A percentile compares a stretch with the other conserved stretches of the same genome.
phyloP scores from a whole-genome alignment of 2,329 filamentous ascomycete species.

The Verticillium albo-atrum region DNA sequence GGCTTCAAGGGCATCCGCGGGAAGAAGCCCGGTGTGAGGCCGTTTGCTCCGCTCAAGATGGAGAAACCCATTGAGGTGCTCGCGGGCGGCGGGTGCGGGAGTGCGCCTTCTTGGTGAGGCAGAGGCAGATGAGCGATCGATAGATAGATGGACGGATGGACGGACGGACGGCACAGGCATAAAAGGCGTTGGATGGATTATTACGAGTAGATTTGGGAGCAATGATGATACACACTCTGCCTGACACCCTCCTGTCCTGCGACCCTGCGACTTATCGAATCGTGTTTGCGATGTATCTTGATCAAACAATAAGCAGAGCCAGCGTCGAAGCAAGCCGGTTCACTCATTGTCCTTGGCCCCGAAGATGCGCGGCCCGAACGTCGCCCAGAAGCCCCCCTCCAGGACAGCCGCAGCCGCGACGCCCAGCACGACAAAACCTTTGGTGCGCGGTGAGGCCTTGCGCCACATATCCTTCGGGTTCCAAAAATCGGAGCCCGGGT shows the following conservation, averaged over 20 bases:
- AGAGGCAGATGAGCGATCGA: not conserved
- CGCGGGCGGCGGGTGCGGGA: constrained; percentile 34
- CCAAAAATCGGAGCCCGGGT: not conserved
- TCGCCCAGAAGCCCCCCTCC: not conserved
- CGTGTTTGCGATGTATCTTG: too few species aligned
- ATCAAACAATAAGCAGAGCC: too few species aligned
- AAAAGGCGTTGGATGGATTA: not conserved
- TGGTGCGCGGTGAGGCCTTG: not conserved
- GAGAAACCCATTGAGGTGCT: constrained; percentile 32
- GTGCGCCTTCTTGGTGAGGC: constrained; percentile 41
- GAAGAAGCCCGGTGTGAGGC: constrained; percentile 35
- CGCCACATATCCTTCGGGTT: constrained; percentile 1
- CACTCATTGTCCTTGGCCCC: not conserved
- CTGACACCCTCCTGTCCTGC: not conserved
- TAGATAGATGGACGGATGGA: not conserved
- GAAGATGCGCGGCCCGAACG: not conserved
- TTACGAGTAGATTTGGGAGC: not conserved
- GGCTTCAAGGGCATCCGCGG: constrained; percentile 37
- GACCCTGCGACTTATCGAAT: too few species aligned
- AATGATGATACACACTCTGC: not conserved
- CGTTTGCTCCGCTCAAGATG: constrained; percentile 25
- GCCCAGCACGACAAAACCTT: not conserved
- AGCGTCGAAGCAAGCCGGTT: too few species aligned
- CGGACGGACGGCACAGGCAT: not conserved
- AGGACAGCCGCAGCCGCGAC: not conserved